phyloP scores from a whole-genome alignment of 768 basidiomycete genomes.

The Boletus reticulatus region DNA sequence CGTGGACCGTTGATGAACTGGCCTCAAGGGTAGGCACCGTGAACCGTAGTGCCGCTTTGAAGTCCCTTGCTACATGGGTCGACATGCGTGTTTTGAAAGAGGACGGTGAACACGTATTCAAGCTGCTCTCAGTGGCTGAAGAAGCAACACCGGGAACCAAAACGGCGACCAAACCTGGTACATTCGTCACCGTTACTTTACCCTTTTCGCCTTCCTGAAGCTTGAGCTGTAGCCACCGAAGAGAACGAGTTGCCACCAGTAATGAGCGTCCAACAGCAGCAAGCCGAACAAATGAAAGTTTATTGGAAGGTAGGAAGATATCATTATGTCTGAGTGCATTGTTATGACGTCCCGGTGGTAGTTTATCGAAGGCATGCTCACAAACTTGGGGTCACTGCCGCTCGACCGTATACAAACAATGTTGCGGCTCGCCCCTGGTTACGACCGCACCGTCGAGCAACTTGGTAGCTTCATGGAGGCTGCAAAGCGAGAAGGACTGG shows the following conservation, averaged over 20 bases:
- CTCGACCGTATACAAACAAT: slow-evolving; percentile 86
- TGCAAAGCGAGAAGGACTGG: slow-evolving; percentile 72
- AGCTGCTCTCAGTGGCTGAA: slow-evolving; percentile 61
- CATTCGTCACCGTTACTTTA: background rate
- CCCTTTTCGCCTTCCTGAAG: background rate
- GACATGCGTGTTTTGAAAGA: slow-evolving; percentile 80
- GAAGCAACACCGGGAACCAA: slow-evolving; percentile 34
- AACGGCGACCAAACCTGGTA: slow-evolving; percentile 26
- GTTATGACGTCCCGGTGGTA: slow-evolving; percentile 27
- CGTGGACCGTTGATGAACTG: slow-evolving; percentile 73
- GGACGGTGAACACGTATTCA: slow-evolving; percentile 55
- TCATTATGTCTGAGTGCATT: background rate
- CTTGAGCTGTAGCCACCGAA: slow-evolving; percentile 22
- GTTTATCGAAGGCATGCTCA: slow-evolving; percentile 93
- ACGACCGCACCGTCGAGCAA: slow-evolving; percentile 78
- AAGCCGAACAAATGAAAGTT: slow-evolving; percentile 82
- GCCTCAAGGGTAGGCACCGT: slow-evolving; percentile 60
- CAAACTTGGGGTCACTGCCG: slow-evolving; percentile 73
- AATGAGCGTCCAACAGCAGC: slow-evolving; percentile 63
- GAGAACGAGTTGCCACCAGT: slow-evolving; percentile 51
- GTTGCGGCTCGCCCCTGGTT: slow-evolving; percentile 81
- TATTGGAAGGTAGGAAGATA: slow-evolving; percentile 72
- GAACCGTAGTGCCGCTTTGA: slow-evolving; percentile 62
- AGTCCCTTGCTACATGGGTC: slow-evolving; percentile 81
- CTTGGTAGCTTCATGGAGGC: slow-evolving; percentile 79